phyloP scores from a whole-genome alignment of 2,329 filamentous ascomycete genomes.

The Falciphora oryzae region DNA sequence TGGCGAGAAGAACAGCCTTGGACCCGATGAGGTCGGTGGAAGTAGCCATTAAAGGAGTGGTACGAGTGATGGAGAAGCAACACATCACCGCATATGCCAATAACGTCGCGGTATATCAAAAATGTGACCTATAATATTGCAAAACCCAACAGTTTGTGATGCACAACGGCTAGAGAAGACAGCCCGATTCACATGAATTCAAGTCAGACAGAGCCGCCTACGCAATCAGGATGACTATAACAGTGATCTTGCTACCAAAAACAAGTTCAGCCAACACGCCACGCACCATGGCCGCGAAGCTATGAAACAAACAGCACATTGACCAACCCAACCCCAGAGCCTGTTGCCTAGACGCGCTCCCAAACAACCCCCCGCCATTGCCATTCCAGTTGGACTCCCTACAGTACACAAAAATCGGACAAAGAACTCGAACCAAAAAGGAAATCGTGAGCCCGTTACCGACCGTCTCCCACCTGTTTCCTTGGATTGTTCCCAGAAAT shows the following conservation, averaged over 20 bases:
- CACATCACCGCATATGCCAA: no score
- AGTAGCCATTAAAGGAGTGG: constrained; percentile 18
- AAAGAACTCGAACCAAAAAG: not conserved
- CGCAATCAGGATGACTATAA: not conserved
- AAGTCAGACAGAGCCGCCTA: no score
- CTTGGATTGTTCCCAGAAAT: not conserved
- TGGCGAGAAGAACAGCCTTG: constrained; percentile 50
- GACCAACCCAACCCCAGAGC: not conserved
- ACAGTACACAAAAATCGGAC: not conserved
- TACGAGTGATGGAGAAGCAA: not conserved
- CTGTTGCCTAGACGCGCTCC: not conserved
- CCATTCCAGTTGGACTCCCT: not conserved
- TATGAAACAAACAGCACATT: not conserved
- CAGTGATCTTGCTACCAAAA: not conserved
- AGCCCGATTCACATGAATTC: no score
- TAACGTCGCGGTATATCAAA: no score
- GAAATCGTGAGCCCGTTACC: not conserved
- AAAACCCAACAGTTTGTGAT: no score
- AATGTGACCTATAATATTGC: no score
- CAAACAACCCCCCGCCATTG: not conserved
- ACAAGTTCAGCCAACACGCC: not conserved
- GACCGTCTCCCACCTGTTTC: not conserved
- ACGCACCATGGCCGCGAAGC: not conserved
- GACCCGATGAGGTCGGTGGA: constrained; percentile 34
- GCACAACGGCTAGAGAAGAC: no score